Evolutionary conservation across 768 basidiomycete species (phyloP), one percentile per base, ranked within the genome.

Genomic region (Lactarius quietus): DNA sequence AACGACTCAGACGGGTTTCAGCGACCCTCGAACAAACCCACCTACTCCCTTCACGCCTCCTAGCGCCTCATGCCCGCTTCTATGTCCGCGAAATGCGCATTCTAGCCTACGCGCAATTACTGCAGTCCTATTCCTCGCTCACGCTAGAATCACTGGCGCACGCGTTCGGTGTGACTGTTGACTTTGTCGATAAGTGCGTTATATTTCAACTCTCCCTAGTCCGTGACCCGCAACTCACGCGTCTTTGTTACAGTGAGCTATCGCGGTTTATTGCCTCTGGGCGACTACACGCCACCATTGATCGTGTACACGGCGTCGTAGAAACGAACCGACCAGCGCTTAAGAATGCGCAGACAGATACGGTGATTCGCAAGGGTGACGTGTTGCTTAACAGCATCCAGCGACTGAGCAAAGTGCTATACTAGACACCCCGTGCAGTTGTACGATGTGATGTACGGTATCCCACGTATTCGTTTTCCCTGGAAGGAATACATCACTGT

Each of bases 31-130:
- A 98, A 76, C 88, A 94, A 76, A 85, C 84, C 1, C 86, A 90
- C 72, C 87, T 98, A 68, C 77, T 93, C n/a, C 89, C 94, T 15
- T 95, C 92, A 3, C 90, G 92, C 48, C 78, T 95, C 64, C 84
- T 98, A 55, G 83, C 87, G 2, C 90, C 89, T 0, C 97, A 98
- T 74, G 83, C 93, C 0, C 86, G 92, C 9, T 96, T 82, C 79
- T 98, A 97, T 75, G 83, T 95, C 35, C 89, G 96, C 64, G 96
- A 98, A 76, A 94, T 98, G 92, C 88, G 97, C 38, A 94, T 98
- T 69, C 86, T 90, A 23, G 95, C 95, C 1, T 98, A 97, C 77
- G 78, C 82, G 31, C 96, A 98, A 72, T 81, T 98, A 6, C 80
- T 99, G n/a, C 93, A 98, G 74, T 87, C 85, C 12, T 99, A 98